A percentile compares a stretch with the other conserved stretches of the same genome.
These are phyloP conservation scores for Podila epigama DNA, from an alignment of 192 early-diverging fungal genomes.

Conservation along the genomic window DNA sequence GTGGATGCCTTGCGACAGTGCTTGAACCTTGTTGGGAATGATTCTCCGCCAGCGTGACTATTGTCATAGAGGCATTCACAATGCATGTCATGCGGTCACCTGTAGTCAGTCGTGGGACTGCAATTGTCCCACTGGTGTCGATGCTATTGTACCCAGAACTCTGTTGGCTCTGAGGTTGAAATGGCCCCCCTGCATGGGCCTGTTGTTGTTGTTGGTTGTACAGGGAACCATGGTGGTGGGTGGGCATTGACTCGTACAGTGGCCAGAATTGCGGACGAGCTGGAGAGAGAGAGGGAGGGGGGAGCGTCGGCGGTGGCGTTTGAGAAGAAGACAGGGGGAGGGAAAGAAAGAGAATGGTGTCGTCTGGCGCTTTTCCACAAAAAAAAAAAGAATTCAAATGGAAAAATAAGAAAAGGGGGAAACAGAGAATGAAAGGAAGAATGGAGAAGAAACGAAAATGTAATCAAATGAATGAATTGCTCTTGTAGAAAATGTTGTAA, in stretches of 20 bases:
- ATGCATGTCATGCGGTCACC: conserved; percentile 50
- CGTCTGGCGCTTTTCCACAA: neutral
- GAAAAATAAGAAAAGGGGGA: no score
- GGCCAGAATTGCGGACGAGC: neutral
- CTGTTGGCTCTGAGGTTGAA: neutral
- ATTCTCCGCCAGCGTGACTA: conserved; percentile 10
- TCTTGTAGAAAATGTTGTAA: neutral
- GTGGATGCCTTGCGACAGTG: neutral
- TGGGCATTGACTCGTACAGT: neutral
- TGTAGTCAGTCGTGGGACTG: conserved; percentile 30
- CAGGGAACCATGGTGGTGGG: neutral
- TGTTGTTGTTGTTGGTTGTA: neutral
- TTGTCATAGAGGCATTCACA: conserved; percentile 46
- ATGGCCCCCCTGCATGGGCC: conserved; percentile 1
- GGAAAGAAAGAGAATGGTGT: neutral
- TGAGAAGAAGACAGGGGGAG: no score
- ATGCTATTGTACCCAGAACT: neutral
- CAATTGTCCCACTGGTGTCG: neutral
- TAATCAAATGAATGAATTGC: no score
- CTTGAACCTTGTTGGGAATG: neutral
- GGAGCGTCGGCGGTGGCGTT: no score
- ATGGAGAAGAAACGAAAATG: neutral
- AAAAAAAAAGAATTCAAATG: no score
- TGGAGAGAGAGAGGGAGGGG: neutral
- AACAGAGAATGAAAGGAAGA: conserved; percentile 3